phyloP scores from a whole-genome alignment of 257 asterid species.

The Apocynum venetum region DNA sequence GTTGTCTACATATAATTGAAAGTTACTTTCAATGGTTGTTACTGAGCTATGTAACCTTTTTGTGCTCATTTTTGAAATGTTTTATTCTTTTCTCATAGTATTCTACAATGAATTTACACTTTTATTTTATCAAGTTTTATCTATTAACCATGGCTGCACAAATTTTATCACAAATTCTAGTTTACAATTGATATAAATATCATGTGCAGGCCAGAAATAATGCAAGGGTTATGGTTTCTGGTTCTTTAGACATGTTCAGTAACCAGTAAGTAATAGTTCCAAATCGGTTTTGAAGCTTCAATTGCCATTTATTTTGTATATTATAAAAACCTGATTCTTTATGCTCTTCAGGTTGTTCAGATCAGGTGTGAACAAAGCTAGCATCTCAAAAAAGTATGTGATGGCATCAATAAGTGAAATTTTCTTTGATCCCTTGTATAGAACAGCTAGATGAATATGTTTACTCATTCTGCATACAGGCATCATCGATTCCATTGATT shows the following conservation, averaged over 20 bases:
- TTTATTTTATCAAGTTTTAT: not conserved
- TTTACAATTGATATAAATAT: not conserved
- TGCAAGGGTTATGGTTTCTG: conserved; percentile 36
- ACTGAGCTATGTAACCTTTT: not conserved
- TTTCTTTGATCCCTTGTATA: not conserved
- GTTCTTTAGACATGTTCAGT: conserved; percentile 37
- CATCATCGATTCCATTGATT: not conserved
- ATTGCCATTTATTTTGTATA: not conserved
- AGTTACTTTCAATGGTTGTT: not conserved
- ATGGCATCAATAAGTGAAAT: not conserved
- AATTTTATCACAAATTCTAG: not conserved
- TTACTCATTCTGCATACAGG: not conserved
- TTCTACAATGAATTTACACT: not conserved
- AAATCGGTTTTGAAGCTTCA: conserved; percentile 4
- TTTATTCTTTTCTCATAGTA: not conserved
- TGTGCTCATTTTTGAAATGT: not conserved
- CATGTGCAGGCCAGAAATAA: conserved; percentile 37
- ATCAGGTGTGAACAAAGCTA: conserved; percentile 36
- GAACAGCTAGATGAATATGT: not conserved
- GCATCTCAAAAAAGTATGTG: conserved; percentile 26
- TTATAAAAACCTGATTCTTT: not conserved
- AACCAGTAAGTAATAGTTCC: conserved; percentile 21
- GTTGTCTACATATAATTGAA: not conserved
- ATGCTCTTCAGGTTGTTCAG: conserved; percentile 30
- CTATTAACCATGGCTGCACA: not conserved